A percentile compares a stretch with the other conserved stretches of the same genome.
These are phyloP conservation scores for Tolypocladium endophyticum DNA, from an alignment of 2,329 filamentous ascomycete genomes.

Conservation along the genomic window DNA sequence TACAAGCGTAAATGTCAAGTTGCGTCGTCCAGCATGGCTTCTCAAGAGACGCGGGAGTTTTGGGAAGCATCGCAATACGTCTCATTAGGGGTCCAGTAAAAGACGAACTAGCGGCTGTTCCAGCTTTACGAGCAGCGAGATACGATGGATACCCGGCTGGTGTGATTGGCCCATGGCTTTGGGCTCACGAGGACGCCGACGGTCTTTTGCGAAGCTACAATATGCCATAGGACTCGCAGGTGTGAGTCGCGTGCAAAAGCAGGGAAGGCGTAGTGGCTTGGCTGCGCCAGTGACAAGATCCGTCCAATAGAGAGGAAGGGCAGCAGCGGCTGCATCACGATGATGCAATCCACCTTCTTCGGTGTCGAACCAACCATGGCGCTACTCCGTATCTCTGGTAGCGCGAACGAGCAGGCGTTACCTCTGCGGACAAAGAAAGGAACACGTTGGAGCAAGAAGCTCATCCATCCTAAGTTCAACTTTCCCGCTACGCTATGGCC, in stretches of 20 bases:
- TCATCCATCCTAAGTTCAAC: no score
- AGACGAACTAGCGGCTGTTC: not conserved
- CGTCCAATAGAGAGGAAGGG: not conserved
- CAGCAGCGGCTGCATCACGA: not conserved
- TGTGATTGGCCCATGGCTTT: not conserved
- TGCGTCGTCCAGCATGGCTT: not conserved
- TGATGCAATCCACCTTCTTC: not conserved
- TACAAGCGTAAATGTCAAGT: not conserved
- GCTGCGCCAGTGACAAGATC: not conserved
- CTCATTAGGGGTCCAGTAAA: not conserved
- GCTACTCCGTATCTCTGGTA: not conserved
- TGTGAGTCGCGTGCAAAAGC: not conserved
- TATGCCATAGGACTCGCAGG: not conserved
- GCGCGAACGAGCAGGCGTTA: not conserved
- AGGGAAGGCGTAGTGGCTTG: not conserved
- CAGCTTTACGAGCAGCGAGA: not conserved
- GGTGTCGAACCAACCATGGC: not conserved
- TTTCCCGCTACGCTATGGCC: not conserved
- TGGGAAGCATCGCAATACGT: not conserved
- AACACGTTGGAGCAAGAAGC: not conserved
- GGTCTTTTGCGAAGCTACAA: not conserved
- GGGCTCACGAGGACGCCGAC: not conserved
- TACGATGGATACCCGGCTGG: not conserved
- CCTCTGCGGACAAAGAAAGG: not conserved
- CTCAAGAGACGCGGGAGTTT: not conserved